Percentiles rank a stretch among this genome's conserved stretches.
phyloP scores from a whole-genome alignment of 2,329 filamentous ascomycete species.

The Capronia americana region DNA sequence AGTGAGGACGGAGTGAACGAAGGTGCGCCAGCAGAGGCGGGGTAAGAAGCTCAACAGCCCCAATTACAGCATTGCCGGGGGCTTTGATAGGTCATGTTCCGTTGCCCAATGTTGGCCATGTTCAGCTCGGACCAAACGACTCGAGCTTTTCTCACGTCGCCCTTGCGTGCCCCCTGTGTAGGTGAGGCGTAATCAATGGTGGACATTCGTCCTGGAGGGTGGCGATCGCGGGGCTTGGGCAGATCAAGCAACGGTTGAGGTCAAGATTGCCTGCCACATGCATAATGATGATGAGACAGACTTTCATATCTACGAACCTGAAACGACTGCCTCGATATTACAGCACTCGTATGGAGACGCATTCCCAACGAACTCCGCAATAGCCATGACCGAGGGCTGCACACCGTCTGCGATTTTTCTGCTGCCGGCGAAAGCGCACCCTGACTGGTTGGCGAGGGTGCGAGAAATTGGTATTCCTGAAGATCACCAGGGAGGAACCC shows the following conservation, averaged over 20 bases:
- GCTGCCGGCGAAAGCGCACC: not conserved
- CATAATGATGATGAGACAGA: slow-evolving; percentile 2
- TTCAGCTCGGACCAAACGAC: not conserved
- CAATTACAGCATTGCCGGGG: not conserved
- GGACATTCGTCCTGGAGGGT: not conserved
- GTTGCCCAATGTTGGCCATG: not conserved
- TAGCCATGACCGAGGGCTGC: not conserved
- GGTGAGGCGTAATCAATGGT: not conserved
- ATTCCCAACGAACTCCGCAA: not conserved
- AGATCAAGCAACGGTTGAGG: slow-evolving; percentile 2
- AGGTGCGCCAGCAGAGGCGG: not conserved
- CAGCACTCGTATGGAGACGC: not conserved
- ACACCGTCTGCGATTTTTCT: not conserved
- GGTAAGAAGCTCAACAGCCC: not conserved
- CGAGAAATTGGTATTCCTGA: not conserved
- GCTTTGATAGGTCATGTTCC: not conserved
- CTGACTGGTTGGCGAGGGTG: not conserved
- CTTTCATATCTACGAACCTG: not conserved
- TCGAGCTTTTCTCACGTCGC: not conserved
- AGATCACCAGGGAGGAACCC: not conserved
- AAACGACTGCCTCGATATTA: not conserved
- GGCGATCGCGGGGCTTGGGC: not conserved
- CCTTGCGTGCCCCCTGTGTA: not conserved
- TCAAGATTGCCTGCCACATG: not conserved
- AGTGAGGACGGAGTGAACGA: not conserved